Conservation (phyloP, 495 filamentous ascomycete genomes). For the Tirmania nivea region DNA sequence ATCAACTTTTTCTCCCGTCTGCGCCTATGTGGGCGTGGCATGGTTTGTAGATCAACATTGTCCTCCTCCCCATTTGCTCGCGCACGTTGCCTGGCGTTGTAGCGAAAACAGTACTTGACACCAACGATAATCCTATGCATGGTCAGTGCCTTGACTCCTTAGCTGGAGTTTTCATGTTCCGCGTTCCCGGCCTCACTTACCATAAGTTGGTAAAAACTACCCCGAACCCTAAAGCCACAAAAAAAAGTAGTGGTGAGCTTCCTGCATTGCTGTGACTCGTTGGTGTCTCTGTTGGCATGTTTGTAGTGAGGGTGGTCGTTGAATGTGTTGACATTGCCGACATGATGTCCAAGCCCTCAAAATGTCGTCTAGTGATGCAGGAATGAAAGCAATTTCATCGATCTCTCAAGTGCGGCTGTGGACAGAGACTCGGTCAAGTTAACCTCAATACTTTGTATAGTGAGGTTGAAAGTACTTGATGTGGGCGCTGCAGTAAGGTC, state of each 20-base stretch:
- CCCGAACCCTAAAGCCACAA: constrained; percentile 90
- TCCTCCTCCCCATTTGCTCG: constrained; percentile 65
- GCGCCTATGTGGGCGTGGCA: constrained; percentile 60
- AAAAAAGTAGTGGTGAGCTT: constrained; percentile 80
- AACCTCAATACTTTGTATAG: too few species aligned
- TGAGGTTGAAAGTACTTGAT: too few species aligned
- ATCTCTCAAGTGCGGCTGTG: too few species aligned
- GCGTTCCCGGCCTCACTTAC: constrained; percentile 28
- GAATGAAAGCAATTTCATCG: constrained; percentile 7
- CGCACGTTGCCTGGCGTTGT: constrained; percentile 80
- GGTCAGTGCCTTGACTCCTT: constrained; percentile 9
- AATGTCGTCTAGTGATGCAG: too few species aligned
- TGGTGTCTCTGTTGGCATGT: too few species aligned
- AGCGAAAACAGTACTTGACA: constrained; percentile 97
- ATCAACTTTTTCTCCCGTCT: constrained; percentile 92
- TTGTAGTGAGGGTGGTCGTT: too few species aligned
- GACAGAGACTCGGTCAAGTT: too few species aligned
- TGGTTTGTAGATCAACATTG: constrained; percentile 57
- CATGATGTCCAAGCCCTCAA: too few species aligned
- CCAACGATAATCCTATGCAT: constrained; percentile 83
- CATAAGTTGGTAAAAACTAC: constrained; percentile 98
- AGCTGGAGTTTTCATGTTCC: neutral
- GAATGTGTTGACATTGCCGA: too few species aligned
- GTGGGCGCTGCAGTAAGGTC: too few species aligned
- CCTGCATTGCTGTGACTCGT: neutral